These are phyloP conservation scores for Haplosporangium sp. DNA, from an alignment of 371 early-diverging fungal species.

Conservation along the genomic window DNA sequence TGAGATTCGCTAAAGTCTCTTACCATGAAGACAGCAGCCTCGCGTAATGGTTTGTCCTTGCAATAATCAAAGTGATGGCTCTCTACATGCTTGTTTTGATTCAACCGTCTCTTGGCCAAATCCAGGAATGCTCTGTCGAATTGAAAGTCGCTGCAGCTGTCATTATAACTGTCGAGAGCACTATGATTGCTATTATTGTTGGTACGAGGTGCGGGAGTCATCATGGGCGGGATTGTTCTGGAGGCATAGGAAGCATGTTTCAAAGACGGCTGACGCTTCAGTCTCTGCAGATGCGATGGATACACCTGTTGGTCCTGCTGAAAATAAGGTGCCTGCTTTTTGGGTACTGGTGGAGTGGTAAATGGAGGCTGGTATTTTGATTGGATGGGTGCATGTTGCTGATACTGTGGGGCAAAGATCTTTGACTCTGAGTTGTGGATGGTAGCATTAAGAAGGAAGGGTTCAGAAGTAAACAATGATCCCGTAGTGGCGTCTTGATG, in stretches of 20 bases:
- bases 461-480: constrained; percentile 13
- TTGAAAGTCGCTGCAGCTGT: neutral
- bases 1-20: neutral
- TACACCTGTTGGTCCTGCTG: constrained; percentile 6
- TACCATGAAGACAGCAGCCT: constrained; percentile 53
- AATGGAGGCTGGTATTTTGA: constrained; percentile 27
- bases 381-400: constrained; percentile 14
- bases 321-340: neutral
- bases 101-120: constrained; percentile 28
- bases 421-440: constrained; percentile 18
- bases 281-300: constrained; percentile 34
- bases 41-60: constrained; percentile 44
- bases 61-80: constrained; percentile 52
- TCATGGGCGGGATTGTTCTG: constrained; percentile 31
- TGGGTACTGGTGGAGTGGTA: constrained; percentile 21
- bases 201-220: constrained; percentile 15
- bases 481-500: neutral
- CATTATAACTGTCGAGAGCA: no score
- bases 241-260: constrained; percentile 29
- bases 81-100: constrained; percentile 8
- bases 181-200: neutral
- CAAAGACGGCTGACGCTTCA: constrained; percentile 21
- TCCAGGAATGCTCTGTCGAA: constrained; percentile 38
- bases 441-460: constrained; percentile 31
- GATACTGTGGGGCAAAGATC: constrained; percentile 47